Evolutionary conservation across 1,284 basidiomycete genomes (phyloP), one percentile per base, ranked within the genome.

Genomic region (Takashimella koratensis): DNA sequence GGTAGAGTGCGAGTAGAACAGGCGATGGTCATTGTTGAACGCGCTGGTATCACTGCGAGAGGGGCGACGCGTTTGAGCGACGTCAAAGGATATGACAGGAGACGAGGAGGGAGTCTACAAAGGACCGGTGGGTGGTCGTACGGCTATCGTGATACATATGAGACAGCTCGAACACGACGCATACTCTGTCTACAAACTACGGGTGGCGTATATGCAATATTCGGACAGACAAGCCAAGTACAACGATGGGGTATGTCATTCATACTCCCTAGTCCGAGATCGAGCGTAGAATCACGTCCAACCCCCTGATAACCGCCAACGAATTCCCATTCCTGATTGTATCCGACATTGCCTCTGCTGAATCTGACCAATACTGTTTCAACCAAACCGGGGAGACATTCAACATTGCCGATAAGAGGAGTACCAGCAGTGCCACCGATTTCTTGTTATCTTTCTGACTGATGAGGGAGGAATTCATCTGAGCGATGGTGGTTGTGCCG

Each of bases 341-440:
- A 41, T 66, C 59, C 8, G 47, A 54, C 62, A 70, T 62, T 24
- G 68, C 49, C 21, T 64, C 60, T 4, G 62, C 66, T 20, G 61
- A 58, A 3, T 65, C 59, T 13, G 16, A 41, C 68, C 68, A 68
- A 36, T 65, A 65, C 42, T 53, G 50, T 24, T 60, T 44, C 49
- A 70, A 41, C 68, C 68, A 70, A 16, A 6, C 41, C 2, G 57
- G 53, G 25, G 52, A 53, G n/a, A 52, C 49, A 55, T 61, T 57
- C 30, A 68, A 42, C 4, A 57, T 51, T 26, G 54, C 52, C 21
- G 58, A 48, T 21, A 67, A 44, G 40, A 64, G 64, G 10, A 67
- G 45, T 8, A 66, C 48, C 52, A 4, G 52, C 50, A 22, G 41
- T 47, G n/a, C 54, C 52, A 23, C 43, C 11, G 55, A 53, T 5